Evolutionary conservation across 106 monocot species (phyloP), one percentile per base, ranked within the genome.

Genomic region (Platanthera zijinensis): DNA sequence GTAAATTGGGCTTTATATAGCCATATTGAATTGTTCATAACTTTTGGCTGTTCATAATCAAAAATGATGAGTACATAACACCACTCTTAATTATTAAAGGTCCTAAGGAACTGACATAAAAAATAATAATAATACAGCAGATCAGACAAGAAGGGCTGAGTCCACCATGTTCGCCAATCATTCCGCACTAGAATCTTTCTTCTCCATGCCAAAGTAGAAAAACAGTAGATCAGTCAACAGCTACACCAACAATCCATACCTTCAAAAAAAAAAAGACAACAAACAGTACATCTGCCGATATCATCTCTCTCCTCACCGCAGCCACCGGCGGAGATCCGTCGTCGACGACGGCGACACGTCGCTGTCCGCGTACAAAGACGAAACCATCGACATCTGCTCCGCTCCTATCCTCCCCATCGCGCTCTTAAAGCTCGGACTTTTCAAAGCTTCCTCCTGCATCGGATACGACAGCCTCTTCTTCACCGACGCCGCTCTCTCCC

Each of bases 291-390:
- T 48, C 70, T 9, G 17, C 1, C 5, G 48, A 45, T 6, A 2
- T 8, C 32, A 2, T 67, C 11, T 10, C n/a, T 89, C 83, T 91
- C 71, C 89, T 90, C 85, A 93, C 76, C 93, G 59, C 5, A 91
- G 75, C 94, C 94, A 94, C 57, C 91, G 74, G 48, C 90, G 85
- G 30, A 94, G 86, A 32, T 94, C 94, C 3, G 89, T 92, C 8
- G 97, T 92, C 25, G 97, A 99, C 28, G 89, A 87, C 48, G 97
- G 91, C n/a, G 97, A 99, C 1, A 90, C 72, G 69, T 99, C 97
- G 84, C 92, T 91, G 6, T 86, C 94, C 15, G 85, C 75, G 57
- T 76, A 94, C 5, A 76, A 82, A 10, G 93, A 89, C 48, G 93
- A 88, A 69, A 86, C 74, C 54, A 81, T 93, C 57, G 93, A 91